Evolutionary conservation across 495 filamentous ascomycete species (phyloP), one percentile per base, ranked within the genome.

Genomic region (Darksidea phi): DNA sequence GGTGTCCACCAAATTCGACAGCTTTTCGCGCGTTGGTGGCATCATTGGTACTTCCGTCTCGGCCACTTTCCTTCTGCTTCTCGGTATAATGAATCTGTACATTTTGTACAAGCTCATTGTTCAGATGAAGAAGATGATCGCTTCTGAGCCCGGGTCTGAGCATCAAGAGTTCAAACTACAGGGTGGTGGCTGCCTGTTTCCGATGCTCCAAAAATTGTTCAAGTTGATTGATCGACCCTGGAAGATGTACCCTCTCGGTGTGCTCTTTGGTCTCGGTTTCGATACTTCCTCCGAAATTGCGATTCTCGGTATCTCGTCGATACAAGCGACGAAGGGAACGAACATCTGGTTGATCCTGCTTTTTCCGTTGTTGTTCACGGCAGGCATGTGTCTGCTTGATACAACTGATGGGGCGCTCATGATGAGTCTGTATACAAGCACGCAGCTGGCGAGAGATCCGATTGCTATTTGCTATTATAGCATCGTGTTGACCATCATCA

Each of bases 241-340:
- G 94, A 98, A 98, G 74, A 98, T 97, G 93, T 87, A 95, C 71
- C 90, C 91, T 5, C 76, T 97, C 3, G 93, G 93, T 4, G 78
- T 96, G 2, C 71, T 97, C 20, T 98, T 98, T 73, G 94, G 94
- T 15, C 78, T 97, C 10, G 94, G 94, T 0, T 98, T 98, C 72
- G 94, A 98, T 73, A 97, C 94, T 0, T 95, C 89, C 34, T 93
- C 88, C 17, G 94, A 98, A 73, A 88, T 98, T 68, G 94, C 94
- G 0, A 77, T 98, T 1, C 74, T 98, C 4, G 93, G 94, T 0
- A 96, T 97, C 59, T 88, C 91, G 0, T 88, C 86, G 21, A 84
- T 98, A 3, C 84, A 96, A 70, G 91, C 86, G 1, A 85, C 88
- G 1, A 80, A 87, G 68, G 93, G 93, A 18, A 96, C 90, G 15